Evolutionary conservation across 345 rosid genomes (phyloP), one percentile per base, ranked within the genome.

Genomic region (rapeseed (Brassica napus)): DNA sequence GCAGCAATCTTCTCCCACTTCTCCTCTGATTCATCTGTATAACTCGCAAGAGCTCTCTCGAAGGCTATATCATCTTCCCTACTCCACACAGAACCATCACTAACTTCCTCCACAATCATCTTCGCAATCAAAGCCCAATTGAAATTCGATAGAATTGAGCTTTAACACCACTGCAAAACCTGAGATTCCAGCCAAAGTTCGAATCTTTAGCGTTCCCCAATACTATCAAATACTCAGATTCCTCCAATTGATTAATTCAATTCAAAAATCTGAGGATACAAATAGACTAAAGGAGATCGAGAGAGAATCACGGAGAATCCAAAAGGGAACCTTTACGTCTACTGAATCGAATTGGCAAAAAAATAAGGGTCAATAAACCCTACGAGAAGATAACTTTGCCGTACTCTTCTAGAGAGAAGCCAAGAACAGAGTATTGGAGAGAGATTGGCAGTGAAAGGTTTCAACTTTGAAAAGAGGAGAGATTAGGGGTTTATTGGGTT

Each of bases 21-120:
- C 77, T 90, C 94, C 11, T 90, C 78, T 0, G 69, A 77, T 74
- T 95, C 92, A 81, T 95, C 97, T 0, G 88, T 83, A 82, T 87
- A 67, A 69, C 71, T 86, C 8, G 90, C 97, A 30, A 95, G 80
- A 59, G 97, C 94, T 89, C 87, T 82, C 93, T 95, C 99, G 74
- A 95, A 95, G 6, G 93, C 93, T 79, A 87, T 88, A 77, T 95
- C 94, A 80, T 95, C 93, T 83, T 91, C 97, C 77, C 92, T 87
- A 63, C 85, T 88, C 99, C 99, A 95, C 57, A 55, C 61, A 74
- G 91, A 86, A 75, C 86, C 82, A 63, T 88, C 79, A 28, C 85
- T 85, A 37, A 82, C 87, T 87, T 89, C 97, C 74, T 89, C 94
- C 72, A 82, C 86, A 74, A 89, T 77, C 93, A 92, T 92, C 78